Evolutionary conservation across 257 asterid genomes (phyloP), one percentile per base, ranked within the genome.

Genomic region (Lycium ferocissimum): DNA sequence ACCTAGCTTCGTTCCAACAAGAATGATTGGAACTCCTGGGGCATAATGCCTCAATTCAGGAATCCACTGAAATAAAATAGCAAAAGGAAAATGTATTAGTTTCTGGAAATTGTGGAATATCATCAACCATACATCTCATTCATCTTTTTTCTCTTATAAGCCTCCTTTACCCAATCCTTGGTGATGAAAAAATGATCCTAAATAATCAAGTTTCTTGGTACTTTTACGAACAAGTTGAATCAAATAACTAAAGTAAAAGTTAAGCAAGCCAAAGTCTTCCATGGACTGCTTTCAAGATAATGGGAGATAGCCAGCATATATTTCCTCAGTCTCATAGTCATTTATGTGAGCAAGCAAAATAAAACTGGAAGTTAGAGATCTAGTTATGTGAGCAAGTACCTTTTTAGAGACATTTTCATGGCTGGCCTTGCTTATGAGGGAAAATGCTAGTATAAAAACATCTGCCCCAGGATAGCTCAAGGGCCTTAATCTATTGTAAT

Each of bases 1-100:
- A 96, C 98, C 99, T 76, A 92, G 97, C 91, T 96, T 94, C 61
- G 99, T 93, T 83, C 99, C 99, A 65, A 96, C 99, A 80, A 96
- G 97, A 88, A 95, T 88, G 56, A 95, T 89, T 67, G 99, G 99
- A 63, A 94, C 95, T 71, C 95, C 97, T 45, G 95, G 95, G 81
- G 97, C 95, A 89, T 93, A 93, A 88, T 94, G 98, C 93, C 95
- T 91, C 92, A 95, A 85, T 85, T 95, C 99, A 88, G 97, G 95
- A 91, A 94, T 88, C 99, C 98, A 95, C 99, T 95, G 89, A 83
- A 86, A 85, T 88, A 80, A 86, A 79, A 85, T 53, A 88, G 49
- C 51, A 83, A 83, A 76, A 62, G 76, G 80, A 49, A 81, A 86
- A 71, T 71, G 15, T 40, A 71, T 71, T 71, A 71, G 35, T 43